Evolutionary conservation across 805 yeast species (phyloP).

Genomic region (Ogataea minuta): DNA sequence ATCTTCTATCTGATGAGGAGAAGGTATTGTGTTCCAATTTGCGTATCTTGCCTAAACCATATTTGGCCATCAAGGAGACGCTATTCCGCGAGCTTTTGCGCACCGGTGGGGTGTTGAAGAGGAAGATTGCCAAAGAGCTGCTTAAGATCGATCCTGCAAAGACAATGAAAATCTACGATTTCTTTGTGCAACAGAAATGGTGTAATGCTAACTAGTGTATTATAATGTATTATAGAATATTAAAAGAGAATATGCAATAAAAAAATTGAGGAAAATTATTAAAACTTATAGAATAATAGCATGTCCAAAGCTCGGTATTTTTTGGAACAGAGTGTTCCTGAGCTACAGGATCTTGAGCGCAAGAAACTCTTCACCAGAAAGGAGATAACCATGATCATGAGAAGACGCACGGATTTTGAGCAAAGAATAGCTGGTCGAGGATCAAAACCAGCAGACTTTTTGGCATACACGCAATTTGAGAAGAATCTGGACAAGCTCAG

Average conservation of each 20-base stretch:
- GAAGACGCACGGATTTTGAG: constrained; percentile 93
- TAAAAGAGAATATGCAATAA: constrained; percentile 1
- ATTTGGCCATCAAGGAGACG: constrained; percentile 86
- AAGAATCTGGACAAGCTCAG: constrained; percentile 74
- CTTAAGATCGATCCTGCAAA: constrained; percentile 83
- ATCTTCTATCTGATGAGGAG: constrained; percentile 82
- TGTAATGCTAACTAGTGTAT: constrained; percentile 34
- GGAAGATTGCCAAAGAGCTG: constrained; percentile 80
- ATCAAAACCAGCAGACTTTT: constrained; percentile 70
- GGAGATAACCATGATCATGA: constrained; percentile 83
- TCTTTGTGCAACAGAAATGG: constrained; percentile 93
- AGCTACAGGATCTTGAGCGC: constrained; percentile 79
- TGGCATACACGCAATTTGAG: constrained; percentile 80
- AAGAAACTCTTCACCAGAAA: constrained; percentile 79
- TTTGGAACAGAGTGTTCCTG: constrained; percentile 78
- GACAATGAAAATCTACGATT: constrained; percentile 86
- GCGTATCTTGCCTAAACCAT: constrained; percentile 89
- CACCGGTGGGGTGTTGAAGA: constrained; percentile 79
- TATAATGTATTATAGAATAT: constrained; percentile 8
- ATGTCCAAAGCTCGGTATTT: constrained; percentile 44
- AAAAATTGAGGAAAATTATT: constrained; percentile 3
- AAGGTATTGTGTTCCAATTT: constrained; percentile 79
- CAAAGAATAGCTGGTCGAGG: constrained; percentile 86
- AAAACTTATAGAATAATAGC: background rate
- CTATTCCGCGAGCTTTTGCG: constrained; percentile 83